Percentiles rank a stretch among this genome's conserved stretches.
phyloP scores from a whole-genome alignment of 1,284 basidiomycete species.

The Trametes hirsuta region DNA sequence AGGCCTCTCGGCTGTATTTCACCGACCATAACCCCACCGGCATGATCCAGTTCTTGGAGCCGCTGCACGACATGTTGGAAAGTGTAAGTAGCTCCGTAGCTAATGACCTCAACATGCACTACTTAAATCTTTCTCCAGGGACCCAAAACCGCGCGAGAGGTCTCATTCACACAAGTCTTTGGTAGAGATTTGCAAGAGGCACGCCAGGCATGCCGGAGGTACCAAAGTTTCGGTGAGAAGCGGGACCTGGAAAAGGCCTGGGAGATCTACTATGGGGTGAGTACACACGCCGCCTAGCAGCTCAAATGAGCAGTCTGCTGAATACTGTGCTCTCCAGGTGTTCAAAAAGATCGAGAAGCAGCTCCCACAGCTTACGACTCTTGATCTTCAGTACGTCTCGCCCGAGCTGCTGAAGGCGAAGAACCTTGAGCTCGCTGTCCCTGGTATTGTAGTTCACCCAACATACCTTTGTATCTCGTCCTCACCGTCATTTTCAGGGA shows the following conservation, averaged over 20 bases:
- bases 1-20: conserved; percentile 96
- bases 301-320: neutral
- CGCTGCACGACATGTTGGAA: conserved; percentile 93
- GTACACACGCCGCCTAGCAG: conserved; percentile 17
- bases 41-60: conserved; percentile 95
- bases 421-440: conserved; percentile 93
- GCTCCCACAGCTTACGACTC: conserved; percentile 85
- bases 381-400: conserved; percentile 98
- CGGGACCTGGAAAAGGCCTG: conserved; percentile 97
- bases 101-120: neutral
- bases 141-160: conserved; percentile 93
- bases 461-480: neutral
- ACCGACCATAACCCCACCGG: conserved; percentile 99
- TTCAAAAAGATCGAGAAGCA: conserved; percentile 98
- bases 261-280: conserved; percentile 95
- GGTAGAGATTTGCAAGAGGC: conserved; percentile 94
- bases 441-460: conserved; percentile 55
- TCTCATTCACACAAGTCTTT: conserved; percentile 94
- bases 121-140: conserved; percentile 53
- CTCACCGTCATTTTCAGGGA: conserved; percentile 54
- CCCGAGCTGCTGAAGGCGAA: conserved; percentile 89
- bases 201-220: conserved; percentile 90
- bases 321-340: conserved; percentile 52
- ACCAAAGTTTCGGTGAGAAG: conserved; percentile 86
- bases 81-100: conserved; percentile 52